Percentiles rank a stretch among this genome's conserved stretches.
Conservation (phyloP, 2,329 filamentous ascomycete species). For the Fusarium virguliforme region DNA sequence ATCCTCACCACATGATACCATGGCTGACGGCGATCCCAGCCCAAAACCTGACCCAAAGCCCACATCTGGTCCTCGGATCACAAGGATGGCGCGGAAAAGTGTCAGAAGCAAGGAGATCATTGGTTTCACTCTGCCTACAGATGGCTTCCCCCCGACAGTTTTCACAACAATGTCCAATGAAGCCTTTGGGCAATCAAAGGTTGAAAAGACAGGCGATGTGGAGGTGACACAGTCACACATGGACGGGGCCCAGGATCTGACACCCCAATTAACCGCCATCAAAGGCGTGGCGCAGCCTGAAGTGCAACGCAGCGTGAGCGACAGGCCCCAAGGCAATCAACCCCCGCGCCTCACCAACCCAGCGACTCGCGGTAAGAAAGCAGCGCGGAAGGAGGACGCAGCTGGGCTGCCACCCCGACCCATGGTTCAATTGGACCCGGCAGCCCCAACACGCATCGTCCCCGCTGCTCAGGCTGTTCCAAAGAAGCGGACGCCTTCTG, state of each 20-base stretch:
- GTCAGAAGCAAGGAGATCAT: conserved; percentile 66
- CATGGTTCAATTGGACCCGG: conserved; percentile 58
- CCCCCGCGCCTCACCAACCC: conserved; percentile 60
- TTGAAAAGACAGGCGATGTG: conserved; percentile 12
- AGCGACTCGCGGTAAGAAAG: conserved; percentile 69
- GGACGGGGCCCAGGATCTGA: conserved; percentile 1
- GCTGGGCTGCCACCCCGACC: conserved; percentile 64
- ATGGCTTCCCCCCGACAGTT: conserved; percentile 30
- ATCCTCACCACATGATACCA: not conserved
- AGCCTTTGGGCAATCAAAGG: not conserved
- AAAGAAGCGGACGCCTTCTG: conserved; percentile 2
- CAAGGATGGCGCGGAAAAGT: conserved; percentile 60
- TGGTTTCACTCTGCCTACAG: conserved; percentile 54
- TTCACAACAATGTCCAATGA: conserved; percentile 39
- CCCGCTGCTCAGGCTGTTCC: conserved; percentile 13
- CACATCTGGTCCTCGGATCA: conserved; percentile 57
- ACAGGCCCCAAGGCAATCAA: conserved; percentile 32
- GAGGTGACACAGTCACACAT: conserved; percentile 11
- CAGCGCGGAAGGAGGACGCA: conserved; percentile 67
- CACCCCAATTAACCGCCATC: not conserved
- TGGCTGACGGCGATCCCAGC: conserved; percentile 7
- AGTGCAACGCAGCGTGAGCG: conserved; percentile 9
- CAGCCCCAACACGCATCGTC: conserved; percentile 32
- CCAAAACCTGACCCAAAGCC: conserved; percentile 20
- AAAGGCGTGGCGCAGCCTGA: conserved; percentile 6